Evolutionary conservation across 352 stramenopile species (phyloP).

Genomic region (Phytophthora ramorum): DNA sequence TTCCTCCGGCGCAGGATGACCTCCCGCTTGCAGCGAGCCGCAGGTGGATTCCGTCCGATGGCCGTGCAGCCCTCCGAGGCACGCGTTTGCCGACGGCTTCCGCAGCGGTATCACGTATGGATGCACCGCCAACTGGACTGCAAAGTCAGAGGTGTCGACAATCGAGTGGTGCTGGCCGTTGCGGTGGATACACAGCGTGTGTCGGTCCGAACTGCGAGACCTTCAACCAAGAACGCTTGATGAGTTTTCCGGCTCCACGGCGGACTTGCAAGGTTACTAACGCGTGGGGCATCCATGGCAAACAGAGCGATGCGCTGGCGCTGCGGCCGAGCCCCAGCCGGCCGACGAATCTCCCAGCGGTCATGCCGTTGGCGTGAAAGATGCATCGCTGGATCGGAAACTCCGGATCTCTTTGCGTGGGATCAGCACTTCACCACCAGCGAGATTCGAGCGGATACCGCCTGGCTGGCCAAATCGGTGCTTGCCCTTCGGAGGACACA

Average conservation of each 20-base stretch:
- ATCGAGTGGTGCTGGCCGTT: not conserved
- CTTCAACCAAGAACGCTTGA: constrained; percentile 6
- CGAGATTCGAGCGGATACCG: not conserved
- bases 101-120: not conserved
- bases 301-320: not conserved
- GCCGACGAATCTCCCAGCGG: not conserved
- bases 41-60: not conserved
- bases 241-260: constrained; percentile 11
- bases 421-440: not conserved
- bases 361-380: no score
- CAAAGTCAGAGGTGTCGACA: constrained; percentile 5
- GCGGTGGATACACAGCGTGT: not conserved
- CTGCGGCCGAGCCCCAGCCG: no score
- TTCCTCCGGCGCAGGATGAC: not conserved
- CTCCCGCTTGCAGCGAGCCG: not conserved
- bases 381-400: no score
- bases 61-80: not conserved
- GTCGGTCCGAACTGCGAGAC: not conserved
- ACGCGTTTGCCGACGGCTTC: constrained; percentile 4
- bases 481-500: constrained; percentile 5
- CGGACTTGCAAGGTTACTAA: not conserved
- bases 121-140: not conserved
- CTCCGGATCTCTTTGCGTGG: not conserved
- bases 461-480: constrained; percentile 8
- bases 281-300: not conserved